Percentiles rank a stretch among this genome's conserved stretches.
Evolutionary conservation across 2,329 filamentous ascomycete species (phyloP).

Genomic region (Fusarium cyanostomum): DNA sequence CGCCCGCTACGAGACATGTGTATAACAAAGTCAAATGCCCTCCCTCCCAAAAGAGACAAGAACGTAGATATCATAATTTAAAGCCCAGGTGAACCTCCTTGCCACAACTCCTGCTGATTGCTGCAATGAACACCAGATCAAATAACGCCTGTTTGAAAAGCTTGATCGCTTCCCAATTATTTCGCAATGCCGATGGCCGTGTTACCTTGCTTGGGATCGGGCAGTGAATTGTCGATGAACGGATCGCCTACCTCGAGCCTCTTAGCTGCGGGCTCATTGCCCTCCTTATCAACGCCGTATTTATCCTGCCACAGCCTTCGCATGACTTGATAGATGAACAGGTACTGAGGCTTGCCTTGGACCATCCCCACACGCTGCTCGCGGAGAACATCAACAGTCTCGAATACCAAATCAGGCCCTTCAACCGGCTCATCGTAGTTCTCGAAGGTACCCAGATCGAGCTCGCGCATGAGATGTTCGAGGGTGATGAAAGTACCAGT

Average conservation of each 20-base stretch:
- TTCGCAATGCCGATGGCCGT: conserved; percentile 14
- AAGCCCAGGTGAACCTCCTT: neutral
- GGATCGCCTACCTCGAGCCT: conserved; percentile 62
- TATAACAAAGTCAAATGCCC: neutral
- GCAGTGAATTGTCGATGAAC: conserved; percentile 45
- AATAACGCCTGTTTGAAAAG: neutral
- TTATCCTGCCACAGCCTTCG: conserved; percentile 77
- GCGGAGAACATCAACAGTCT: conserved; percentile 81
- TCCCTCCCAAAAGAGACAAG: conserved; percentile 7
- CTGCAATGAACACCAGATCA: conserved; percentile 15
- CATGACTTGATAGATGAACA: conserved; percentile 89
- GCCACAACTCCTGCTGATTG: conserved; percentile 10
- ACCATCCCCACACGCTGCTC: conserved; percentile 97
- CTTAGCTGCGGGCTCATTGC: conserved; percentile 61
- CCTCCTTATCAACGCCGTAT: conserved; percentile 56
- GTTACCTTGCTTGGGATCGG: conserved; percentile 16
- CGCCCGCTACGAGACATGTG: conserved; percentile 7
- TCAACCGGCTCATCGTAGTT: conserved; percentile 50
- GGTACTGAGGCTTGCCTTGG: conserved; percentile 83
- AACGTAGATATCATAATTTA: conserved; percentile 14
- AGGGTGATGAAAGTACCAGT: conserved; percentile 96
- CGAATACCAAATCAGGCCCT: conserved; percentile 73
- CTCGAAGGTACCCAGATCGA: conserved; percentile 77
- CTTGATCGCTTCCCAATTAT: neutral
- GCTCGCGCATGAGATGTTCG: conserved; percentile 87